phyloP scores from a whole-genome alignment of 371 early-diverging fungal species.

The Rhizomucor pusillus region DNA sequence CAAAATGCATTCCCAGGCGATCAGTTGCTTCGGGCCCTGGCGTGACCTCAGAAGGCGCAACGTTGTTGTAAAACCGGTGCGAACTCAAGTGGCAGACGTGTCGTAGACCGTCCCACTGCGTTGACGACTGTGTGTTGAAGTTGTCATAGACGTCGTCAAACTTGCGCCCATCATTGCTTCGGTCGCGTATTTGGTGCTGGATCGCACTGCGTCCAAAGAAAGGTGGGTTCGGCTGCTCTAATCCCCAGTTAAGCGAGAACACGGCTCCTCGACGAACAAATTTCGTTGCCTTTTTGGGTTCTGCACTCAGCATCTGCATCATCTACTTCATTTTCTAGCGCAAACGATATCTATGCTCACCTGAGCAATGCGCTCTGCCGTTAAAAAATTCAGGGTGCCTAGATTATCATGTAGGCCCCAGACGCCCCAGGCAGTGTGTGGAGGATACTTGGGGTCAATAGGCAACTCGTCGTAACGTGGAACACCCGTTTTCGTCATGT shows the following conservation, averaged over 20 bases:
- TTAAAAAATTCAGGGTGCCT: slow-evolving; percentile 42
- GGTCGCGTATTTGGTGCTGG: slow-evolving; percentile 18
- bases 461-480: slow-evolving; percentile 22
- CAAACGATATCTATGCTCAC: slow-evolving; percentile 12
- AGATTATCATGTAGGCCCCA: slow-evolving; percentile 47
- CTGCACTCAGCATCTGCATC: background rate
- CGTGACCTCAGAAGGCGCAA: slow-evolving; percentile 13
- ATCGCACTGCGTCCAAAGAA: slow-evolving; percentile 27
- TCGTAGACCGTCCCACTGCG: slow-evolving; percentile 47
- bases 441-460: slow-evolving; percentile 20
- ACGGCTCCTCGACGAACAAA: slow-evolving; percentile 19
- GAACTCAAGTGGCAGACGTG: slow-evolving; percentile 24
- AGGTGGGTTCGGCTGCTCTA: slow-evolving; percentile 25
- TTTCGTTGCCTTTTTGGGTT: slow-evolving; percentile 19
- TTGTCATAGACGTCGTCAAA: slow-evolving; percentile 40
- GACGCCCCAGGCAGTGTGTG: slow-evolving; percentile 38
- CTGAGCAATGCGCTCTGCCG: slow-evolving; percentile 26
- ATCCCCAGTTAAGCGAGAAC: slow-evolving; percentile 39
- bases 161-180: slow-evolving; percentile 3
- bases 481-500: slow-evolving; percentile 12
- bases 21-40: slow-evolving; percentile 11
- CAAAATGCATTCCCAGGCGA: slow-evolving; percentile 40
- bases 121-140: slow-evolving; percentile 38
- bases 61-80: slow-evolving; percentile 32
- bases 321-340: background rate